These are phyloP conservation scores for Chrysochromulina parva DNA, from an alignment of 78 protist species.

Conservation along the genomic window DNA sequence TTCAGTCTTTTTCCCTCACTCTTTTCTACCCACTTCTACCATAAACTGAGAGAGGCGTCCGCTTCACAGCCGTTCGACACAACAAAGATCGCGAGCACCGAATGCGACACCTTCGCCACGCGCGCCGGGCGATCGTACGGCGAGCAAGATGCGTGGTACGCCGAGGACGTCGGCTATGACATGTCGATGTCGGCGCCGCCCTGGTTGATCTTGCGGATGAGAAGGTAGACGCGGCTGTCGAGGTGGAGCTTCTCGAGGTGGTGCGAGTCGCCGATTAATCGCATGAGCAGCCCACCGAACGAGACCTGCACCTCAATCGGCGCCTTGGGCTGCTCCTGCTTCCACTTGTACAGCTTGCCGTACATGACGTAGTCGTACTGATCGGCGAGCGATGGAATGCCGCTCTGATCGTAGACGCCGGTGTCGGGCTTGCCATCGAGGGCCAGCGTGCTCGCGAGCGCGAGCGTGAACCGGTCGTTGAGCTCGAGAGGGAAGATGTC, in stretches of 20 bases:
- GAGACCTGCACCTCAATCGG: constrained; percentile 69
- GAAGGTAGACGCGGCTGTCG: constrained; percentile 48
- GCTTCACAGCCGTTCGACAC: no score
- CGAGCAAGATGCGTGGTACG: no score
- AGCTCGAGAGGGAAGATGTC: constrained; percentile 80
- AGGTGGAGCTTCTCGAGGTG: constrained; percentile 40
- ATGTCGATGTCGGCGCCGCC: no score
- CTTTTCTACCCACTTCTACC: no score
- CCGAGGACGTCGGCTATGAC: no score
- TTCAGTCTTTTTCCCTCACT: no score
- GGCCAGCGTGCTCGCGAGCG: constrained; percentile 69
- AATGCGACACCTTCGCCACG: no score
- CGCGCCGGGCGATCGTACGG: no score
- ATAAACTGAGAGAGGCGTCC: no score
- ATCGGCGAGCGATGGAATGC: not conserved
- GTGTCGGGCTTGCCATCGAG: constrained; percentile 72
- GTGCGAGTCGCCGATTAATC: constrained; percentile 74
- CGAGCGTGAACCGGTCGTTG: constrained; percentile 66
- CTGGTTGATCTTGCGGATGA: constrained; percentile 38
- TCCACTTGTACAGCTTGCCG: constrained; percentile 85
- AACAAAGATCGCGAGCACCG: no score
- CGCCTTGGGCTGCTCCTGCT: constrained; percentile 57
- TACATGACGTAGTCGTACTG: constrained; percentile 76
- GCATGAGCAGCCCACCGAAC: constrained; percentile 90
- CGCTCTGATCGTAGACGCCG: constrained; percentile 47